Conservation (phyloP, 2,329 filamentous ascomycete species). For the Aspergillus uvarum region DNA sequence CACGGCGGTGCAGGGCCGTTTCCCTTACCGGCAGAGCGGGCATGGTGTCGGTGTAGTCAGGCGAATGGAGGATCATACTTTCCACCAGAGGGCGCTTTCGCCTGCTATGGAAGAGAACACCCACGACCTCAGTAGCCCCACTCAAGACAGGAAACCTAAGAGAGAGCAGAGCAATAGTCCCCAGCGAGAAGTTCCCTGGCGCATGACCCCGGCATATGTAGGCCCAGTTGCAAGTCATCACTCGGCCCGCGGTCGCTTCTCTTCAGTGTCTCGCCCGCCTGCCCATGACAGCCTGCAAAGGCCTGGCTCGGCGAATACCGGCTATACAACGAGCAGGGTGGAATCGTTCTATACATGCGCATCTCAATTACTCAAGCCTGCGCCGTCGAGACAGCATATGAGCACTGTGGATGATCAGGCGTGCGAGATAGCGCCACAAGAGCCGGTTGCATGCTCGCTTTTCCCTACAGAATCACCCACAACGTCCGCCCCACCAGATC, state of each 20-base stretch:
- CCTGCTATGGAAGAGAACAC: conserved; percentile 18
- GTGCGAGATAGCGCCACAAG: background rate
- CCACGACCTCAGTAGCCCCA: background rate
- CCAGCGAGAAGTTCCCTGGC: background rate
- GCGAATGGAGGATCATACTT: conserved; percentile 35
- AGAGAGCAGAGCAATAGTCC: background rate
- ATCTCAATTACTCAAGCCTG: conserved; percentile 6
- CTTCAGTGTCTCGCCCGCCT: background rate
- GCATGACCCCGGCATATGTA: background rate
- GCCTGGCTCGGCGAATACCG: background rate
- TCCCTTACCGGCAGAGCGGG: conserved; percentile 41
- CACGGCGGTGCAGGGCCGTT: conserved; percentile 42
- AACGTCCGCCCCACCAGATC: conserved; percentile 4
- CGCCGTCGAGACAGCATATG: background rate
- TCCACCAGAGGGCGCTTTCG: conserved; percentile 32
- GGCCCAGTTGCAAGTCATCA: background rate
- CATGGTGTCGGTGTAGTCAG: conserved; percentile 38
- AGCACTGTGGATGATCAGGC: background rate
- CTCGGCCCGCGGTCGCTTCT: background rate
- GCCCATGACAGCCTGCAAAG: background rate
- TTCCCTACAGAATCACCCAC: conserved; percentile 11
- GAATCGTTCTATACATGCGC: conserved; percentile 14
- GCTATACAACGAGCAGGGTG: background rate
- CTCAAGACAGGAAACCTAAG: background rate
- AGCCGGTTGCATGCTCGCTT: conserved; percentile 6